Conservation (phyloP, 192 early-diverging fungal species). For the Rhizophagus prolifer region DNA sequence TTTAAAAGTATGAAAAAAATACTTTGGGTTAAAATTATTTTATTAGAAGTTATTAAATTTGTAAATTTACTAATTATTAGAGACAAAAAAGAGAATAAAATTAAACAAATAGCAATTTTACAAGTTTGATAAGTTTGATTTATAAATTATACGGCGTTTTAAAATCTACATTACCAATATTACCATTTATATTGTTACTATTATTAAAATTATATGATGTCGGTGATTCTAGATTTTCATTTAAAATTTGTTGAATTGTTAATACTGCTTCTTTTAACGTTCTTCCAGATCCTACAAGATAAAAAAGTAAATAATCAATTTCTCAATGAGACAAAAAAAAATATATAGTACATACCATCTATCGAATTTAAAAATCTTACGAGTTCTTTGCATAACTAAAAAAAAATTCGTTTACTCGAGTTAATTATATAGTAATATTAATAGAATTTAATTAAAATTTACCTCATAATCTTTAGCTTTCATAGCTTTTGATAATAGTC, state of each 20-base stretch:
- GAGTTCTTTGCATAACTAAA: slow-evolving; percentile 71
- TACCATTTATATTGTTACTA: neutral
- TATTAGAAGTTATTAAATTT: too few relatives aligned
- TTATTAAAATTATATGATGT: neutral
- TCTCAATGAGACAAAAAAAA: neutral
- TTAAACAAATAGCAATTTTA: neutral
- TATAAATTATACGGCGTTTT: neutral
- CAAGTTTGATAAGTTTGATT: neutral
- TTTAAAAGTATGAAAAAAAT: too few relatives aligned
- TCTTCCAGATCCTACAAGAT: slow-evolving; percentile 1
- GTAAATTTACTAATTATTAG: too few relatives aligned
- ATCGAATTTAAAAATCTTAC: slow-evolving; percentile 77
- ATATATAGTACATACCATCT: slow-evolving; percentile 52
- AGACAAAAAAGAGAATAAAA: too few relatives aligned
- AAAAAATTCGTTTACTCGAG: neutral
- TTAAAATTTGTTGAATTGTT: slow-evolving; percentile 10
- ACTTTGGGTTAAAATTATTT: too few relatives aligned
- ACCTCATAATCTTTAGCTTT: slow-evolving; percentile 79
- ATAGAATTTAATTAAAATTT: slow-evolving; percentile 6
- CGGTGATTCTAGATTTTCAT: neutral
- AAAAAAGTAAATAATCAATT: neutral
- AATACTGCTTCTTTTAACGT: slow-evolving; percentile 24
- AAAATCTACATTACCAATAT: neutral
- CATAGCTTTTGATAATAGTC: slow-evolving; percentile 70
- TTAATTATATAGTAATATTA: slow-evolving; percentile 15